Percentiles rank a stretch among this genome's conserved stretches.
Conservation (phyloP, 1,284 basidiomycete genomes). For the Rhodotorula sp. region DNA sequence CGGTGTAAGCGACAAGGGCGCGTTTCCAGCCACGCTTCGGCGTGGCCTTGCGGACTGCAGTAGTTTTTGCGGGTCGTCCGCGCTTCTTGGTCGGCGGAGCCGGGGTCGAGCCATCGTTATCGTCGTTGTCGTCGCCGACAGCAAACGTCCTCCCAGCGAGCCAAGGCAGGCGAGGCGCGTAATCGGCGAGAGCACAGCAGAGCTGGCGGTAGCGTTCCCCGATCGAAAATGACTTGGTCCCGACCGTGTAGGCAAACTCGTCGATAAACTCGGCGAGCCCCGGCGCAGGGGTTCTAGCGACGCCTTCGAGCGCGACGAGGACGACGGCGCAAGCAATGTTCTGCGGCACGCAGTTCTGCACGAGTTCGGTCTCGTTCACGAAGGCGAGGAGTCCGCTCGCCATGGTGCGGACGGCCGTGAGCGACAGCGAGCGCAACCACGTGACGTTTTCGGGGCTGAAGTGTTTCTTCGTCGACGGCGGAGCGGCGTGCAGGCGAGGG, state of each 20-base stretch:
- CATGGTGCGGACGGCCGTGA: conserved; percentile 56
- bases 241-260: conserved; percentile 58
- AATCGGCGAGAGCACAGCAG: conserved; percentile 61
- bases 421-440: conserved; percentile 53
- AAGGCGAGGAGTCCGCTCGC: conserved; percentile 61
- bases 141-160: neutral
- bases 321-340: conserved; percentile 60
- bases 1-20: conserved; percentile 17
- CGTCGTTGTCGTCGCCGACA: neutral
- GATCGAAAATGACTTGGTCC: conserved; percentile 58
- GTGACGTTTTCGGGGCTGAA: conserved; percentile 52
- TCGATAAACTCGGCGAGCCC: conserved; percentile 60
- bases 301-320: conserved; percentile 69
- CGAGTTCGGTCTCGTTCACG: conserved; percentile 54
- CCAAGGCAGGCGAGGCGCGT: conserved; percentile 68
- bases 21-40: neutral
- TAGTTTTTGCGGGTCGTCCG: neutral
- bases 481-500: conserved; percentile 38
- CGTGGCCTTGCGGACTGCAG: neutral
- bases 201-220: conserved; percentile 66
- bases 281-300: conserved; percentile 59
- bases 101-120: too few species aligned
- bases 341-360: conserved; percentile 39
- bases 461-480: conserved; percentile 3
- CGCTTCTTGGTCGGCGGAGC: neutral